Conservation (phyloP, 768 basidiomycete genomes). For the Sporobolomyces roseus region DNA sequence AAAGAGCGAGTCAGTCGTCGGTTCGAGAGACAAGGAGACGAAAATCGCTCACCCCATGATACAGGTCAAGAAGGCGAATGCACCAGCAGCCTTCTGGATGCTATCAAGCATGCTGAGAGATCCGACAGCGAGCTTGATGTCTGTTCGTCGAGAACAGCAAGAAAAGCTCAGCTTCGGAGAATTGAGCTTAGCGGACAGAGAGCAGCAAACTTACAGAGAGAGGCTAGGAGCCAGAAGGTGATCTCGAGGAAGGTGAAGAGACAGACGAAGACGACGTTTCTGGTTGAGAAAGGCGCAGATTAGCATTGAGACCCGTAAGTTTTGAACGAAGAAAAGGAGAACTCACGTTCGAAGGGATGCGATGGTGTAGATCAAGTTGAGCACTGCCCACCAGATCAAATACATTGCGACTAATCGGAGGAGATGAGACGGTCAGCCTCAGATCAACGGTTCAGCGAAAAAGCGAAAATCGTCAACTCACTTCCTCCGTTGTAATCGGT, state of each 20-base stretch:
- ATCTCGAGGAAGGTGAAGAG: conserved; percentile 42
- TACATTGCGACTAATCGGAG: neutral
- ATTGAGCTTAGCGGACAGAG: too few species aligned
- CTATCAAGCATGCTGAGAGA: neutral
- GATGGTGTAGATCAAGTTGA: conserved; percentile 41
- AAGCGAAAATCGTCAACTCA: conserved; percentile 2
- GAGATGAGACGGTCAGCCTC: too few species aligned
- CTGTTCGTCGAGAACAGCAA: neutral
- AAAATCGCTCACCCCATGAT: conserved; percentile 22
- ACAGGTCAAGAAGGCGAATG: conserved; percentile 42
- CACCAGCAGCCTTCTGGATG: conserved; percentile 41
- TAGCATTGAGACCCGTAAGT: too few species aligned
- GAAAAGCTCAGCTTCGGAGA: too few species aligned
- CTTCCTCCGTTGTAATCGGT: conserved; percentile 41
- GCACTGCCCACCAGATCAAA: conserved; percentile 28
- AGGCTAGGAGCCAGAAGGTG: conserved; percentile 41
- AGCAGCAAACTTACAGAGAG: conserved; percentile 21
- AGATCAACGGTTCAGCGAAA: neutral
- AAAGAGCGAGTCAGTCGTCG: neutral
- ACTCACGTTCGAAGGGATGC: conserved; percentile 42
- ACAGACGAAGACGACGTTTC: conserved; percentile 37
- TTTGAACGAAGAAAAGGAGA: neutral
- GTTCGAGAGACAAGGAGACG: neutral
- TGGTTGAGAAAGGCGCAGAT: too few species aligned
- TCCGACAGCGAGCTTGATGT: conserved; percentile 35